Base-by-base conservation (phyloP, 2,329 filamentous ascomycete species). In the Furcasterigmium furcatum region DNA sequence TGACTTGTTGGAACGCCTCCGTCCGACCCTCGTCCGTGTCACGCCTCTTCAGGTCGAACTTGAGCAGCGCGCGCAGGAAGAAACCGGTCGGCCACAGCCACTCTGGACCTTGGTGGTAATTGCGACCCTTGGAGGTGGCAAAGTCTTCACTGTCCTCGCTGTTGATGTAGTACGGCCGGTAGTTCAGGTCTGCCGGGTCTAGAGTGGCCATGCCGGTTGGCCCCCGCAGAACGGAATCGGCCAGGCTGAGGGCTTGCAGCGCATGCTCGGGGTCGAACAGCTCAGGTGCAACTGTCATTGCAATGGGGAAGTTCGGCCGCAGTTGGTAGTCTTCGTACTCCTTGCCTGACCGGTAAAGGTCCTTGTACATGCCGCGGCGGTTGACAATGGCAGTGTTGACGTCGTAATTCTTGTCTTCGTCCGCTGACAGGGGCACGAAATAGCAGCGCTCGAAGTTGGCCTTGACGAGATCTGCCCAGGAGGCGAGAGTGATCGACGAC, bases 81-180 rank as follows among this genome's bases (percentile, higher is more conserved):
- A 91, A 99, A 5, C 94, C 94, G 1, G 90, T 92, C 1, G 92
- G 95, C 94, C 94, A 99, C 20, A 96, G 72, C 94, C 94, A 99
- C 65, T 99, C 94, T 0, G 94, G 95, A 5, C 94, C 94, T 65
- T 97, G 92, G 66, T 99, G 94, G 69, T 99, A 99, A 68, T 97
- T 99, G 46, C 94, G 80, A 41, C 94, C 94, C 68, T 97, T 97
- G 56, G 87, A 84, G 0, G 92, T 97, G 10, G 88, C 81, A 60
- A 96, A 97, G 65, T 97, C 88, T 12, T 81, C 82, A 48, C 86
- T 92, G 67, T 99, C 94, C 59, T 97, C 92, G 55, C 86, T 88
- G 71, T 99, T 99, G 73, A 86, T 84, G 71, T 99, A 99, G 72
- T 94, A 89, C 0, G 91, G 91, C 4, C 88, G 83, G 70, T 99